These are phyloP conservation scores for Trametes cingulata DNA, from an alignment of 768 basidiomycete species.

Conservation along the genomic window DNA sequence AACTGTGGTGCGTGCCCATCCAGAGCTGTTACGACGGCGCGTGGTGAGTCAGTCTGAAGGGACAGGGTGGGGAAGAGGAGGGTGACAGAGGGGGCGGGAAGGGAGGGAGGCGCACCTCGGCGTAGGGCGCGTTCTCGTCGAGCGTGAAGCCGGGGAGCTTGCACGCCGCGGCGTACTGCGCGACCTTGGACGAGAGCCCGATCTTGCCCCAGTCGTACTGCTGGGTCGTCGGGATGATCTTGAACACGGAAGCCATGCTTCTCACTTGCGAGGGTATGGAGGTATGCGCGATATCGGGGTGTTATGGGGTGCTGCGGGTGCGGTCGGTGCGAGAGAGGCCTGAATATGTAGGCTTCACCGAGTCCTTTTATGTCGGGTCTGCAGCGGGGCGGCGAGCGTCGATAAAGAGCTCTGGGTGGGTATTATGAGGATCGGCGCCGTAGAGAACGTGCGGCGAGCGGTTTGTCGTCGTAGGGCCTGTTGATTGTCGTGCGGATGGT, in stretches of 20 bases:
- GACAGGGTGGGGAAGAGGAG: not conserved
- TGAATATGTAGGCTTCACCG: too few species aligned
- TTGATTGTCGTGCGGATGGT: too few species aligned
- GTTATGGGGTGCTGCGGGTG: too few species aligned
- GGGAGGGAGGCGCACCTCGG: constrained; percentile 65
- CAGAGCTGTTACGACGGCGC: constrained; percentile 70
- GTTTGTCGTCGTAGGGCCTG: too few species aligned
- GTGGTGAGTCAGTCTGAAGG: not conserved
- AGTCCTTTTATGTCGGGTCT: too few species aligned
- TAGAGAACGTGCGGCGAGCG: too few species aligned
- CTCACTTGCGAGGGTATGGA: not conserved
- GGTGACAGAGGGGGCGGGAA: not conserved
- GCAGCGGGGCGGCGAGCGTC: too few species aligned
- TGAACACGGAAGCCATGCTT: constrained; percentile 59
- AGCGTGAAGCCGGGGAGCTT: constrained; percentile 64
- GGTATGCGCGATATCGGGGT: not conserved
- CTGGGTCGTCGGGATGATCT: constrained; percentile 81
- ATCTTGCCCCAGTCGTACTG: constrained; percentile 95
- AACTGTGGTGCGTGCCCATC: constrained; percentile 96
- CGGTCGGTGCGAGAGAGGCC: too few species aligned
- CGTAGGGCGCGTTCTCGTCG: constrained; percentile 78
- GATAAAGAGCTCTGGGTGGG: too few species aligned
- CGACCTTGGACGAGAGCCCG: constrained; percentile 81
- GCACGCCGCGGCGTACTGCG: constrained; percentile 70
- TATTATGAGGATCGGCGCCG: too few species aligned